phyloP scores from a whole-genome alignment of 2,329 filamentous ascomycete species.

The Penicillium sp. region DNA sequence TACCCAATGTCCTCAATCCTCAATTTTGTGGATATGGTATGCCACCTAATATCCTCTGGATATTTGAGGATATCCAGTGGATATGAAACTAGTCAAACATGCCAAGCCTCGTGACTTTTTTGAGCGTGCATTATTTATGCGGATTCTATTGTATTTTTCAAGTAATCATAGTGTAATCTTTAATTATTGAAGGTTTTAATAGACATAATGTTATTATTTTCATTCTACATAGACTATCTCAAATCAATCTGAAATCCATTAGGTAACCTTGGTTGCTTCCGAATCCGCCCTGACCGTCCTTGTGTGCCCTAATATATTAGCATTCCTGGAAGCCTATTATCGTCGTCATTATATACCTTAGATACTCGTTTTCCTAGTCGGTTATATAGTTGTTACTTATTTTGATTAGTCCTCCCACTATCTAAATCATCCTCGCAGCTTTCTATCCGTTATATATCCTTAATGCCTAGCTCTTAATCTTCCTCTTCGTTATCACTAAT shows the following conservation, averaged over 20 bases:
- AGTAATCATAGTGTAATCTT: slow-evolving; percentile 5
- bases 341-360: background rate
- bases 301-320: background rate
- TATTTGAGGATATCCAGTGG: slow-evolving; percentile 2
- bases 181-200: too few relatives aligned
- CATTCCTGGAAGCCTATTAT: background rate
- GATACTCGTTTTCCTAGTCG: background rate
- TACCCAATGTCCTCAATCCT: slow-evolving; percentile 6
- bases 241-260: background rate
- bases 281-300: background rate
- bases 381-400: background rate
- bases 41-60: background rate
- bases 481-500: background rate
- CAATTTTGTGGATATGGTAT: slow-evolving; percentile 1
- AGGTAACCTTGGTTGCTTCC: background rate
- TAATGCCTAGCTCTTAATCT: background rate
- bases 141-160: background rate
- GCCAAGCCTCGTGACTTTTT: background rate
- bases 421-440: background rate
- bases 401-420: background rate
- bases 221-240: background rate
- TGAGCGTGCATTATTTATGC: background rate
- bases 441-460: background rate
- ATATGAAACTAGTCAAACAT: background rate
- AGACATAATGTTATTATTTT: background rate